phyloP scores from a whole-genome alignment of 2,329 filamentous ascomycete genomes.

The Pestalotiopsis sp. region DNA sequence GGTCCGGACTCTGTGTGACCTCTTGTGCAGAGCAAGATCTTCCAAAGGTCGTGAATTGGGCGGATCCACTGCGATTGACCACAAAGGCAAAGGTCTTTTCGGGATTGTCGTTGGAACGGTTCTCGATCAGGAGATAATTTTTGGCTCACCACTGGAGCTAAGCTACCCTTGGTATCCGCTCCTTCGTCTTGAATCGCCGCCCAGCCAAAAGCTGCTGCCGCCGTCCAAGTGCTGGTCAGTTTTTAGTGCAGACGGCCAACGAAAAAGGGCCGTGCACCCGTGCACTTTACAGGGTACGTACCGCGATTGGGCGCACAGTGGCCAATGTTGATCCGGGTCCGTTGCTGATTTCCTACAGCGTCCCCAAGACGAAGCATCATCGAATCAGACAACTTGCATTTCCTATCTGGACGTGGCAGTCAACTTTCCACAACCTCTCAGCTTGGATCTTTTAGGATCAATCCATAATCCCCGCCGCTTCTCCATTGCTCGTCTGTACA shows the following conservation, averaged over 20 bases:
- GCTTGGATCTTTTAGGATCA: no score
- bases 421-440: background rate
- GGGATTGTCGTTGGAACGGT: background rate
- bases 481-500: no score
- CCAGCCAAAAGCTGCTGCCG: background rate
- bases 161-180: background rate
- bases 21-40: background rate
- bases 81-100: background rate
- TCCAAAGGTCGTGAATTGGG: background rate
- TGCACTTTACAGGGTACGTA: background rate
- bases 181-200: background rate
- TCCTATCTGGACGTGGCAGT: background rate
- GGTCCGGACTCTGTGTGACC: background rate
- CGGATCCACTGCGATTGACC: background rate
- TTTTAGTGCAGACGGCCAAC: background rate
- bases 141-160: background rate
- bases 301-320: background rate
- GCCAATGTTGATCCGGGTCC: conserved; percentile 1
- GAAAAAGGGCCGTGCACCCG: no score
- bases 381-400: background rate
- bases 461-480: no score
- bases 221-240: background rate
- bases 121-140: conserved; percentile 5
- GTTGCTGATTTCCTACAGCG: background rate
- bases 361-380: background rate